A percentile compares a stretch with the other conserved stretches of the same genome.
Conservation (phyloP, 2,329 filamentous ascomycete species). For the Talaromyces amestolkiae region DNA sequence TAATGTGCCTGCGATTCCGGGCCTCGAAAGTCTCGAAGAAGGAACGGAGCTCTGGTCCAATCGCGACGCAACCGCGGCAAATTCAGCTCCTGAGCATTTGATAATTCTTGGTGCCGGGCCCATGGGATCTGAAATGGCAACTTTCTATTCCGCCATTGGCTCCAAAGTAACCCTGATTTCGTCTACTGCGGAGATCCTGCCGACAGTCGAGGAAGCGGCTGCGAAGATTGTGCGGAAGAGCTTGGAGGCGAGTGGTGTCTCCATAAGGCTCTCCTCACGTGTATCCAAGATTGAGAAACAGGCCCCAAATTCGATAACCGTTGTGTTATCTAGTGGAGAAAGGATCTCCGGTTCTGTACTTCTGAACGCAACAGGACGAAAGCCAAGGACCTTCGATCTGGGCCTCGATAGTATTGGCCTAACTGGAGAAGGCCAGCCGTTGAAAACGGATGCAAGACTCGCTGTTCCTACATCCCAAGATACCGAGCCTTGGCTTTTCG, state of each 20-base stretch:
- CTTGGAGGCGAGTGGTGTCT: conserved; percentile 1
- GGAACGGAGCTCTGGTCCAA: conserved; percentile 2
- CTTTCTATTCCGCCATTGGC: conserved; percentile 5
- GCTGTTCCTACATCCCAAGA: background rate
- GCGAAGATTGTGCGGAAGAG: background rate
- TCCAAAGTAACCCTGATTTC: background rate
- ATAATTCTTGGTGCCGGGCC: background rate
- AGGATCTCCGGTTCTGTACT: background rate
- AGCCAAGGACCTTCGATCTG: background rate
- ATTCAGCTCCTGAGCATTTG: background rate
- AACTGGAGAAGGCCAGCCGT: background rate
- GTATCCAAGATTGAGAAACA: conserved; percentile 1
- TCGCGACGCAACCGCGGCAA: background rate
- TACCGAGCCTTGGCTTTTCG: background rate
- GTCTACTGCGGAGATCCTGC: background rate
- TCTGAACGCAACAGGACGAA: conserved; percentile 2
- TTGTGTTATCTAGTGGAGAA: background rate
- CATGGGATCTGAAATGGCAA: background rate
- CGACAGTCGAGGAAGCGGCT: background rate
- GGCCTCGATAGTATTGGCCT: background rate
- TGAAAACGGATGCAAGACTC: background rate
- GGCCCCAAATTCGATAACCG: background rate
- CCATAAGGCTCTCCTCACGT: background rate
- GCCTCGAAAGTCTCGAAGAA: background rate
- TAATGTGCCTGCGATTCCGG: background rate